A percentile compares a stretch with the other conserved stretches of the same genome.
Conservation (phyloP, 2,329 filamentous ascomycete species). For the Teratosphaeria zuluensis region DNA sequence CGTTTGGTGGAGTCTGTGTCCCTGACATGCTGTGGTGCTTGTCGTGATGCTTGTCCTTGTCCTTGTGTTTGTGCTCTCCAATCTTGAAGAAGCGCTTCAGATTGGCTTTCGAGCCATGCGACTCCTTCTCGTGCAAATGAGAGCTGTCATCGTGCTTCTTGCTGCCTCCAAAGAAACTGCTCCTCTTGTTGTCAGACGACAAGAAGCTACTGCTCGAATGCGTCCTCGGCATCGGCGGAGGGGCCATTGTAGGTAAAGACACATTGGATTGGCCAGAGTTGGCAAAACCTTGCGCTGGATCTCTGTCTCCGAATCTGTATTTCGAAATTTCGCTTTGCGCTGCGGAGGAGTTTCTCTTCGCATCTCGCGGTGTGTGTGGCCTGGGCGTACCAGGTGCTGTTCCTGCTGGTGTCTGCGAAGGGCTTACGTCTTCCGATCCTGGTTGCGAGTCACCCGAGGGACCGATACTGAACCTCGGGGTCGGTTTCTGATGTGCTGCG, state of each 20-base stretch:
- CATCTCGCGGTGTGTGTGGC: slow-evolving; percentile 64
- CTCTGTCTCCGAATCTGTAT: slow-evolving; percentile 73
- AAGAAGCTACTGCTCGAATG: slow-evolving; percentile 4
- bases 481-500: slow-evolving; percentile 38
- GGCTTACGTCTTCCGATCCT: slow-evolving; percentile 49
- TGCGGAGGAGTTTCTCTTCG: slow-evolving; percentile 52
- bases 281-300: slow-evolving; percentile 47
- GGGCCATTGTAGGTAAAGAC: background rate
- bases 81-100: slow-evolving; percentile 94
- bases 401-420: slow-evolving; percentile 48
- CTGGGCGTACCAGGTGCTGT: slow-evolving; percentile 45
- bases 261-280: slow-evolving; percentile 29
- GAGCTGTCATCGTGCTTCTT: slow-evolving; percentile 43
- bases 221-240: slow-evolving; percentile 34
- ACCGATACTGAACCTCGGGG: slow-evolving; percentile 45
- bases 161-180: slow-evolving; percentile 44
- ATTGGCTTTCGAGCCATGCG: slow-evolving; percentile 65
- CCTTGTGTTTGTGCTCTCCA: slow-evolving; percentile 53
- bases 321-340: slow-evolving; percentile 46
- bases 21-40: slow-evolving; percentile 31
- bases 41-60: slow-evolving; percentile 47
- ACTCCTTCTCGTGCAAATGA: slow-evolving; percentile 30
- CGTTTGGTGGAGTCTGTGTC: slow-evolving; percentile 15
- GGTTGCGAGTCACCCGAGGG: slow-evolving; percentile 45
- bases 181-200: slow-evolving; percentile 39